Conservation (phyloP, 2,329 filamentous ascomycete genomes). For the Huntiella decipiens region DNA sequence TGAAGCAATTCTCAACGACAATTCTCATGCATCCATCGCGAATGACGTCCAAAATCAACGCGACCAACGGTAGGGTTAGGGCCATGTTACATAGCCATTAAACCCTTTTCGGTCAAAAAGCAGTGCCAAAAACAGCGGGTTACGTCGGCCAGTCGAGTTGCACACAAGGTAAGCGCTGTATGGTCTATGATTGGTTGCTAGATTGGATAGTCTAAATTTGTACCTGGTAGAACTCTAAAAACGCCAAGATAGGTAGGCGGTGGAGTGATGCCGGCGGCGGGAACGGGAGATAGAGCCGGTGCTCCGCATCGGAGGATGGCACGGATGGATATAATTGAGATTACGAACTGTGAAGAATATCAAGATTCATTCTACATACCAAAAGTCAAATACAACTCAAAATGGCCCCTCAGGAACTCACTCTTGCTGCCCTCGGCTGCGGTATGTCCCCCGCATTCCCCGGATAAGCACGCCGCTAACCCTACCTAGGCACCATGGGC, state of each 20-base stretch:
- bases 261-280: too few species aligned
- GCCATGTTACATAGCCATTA: background rate
- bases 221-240: too few species aligned
- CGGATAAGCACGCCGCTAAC: conserved; percentile 4
- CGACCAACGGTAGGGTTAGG: background rate
- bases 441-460: conserved; percentile 26
- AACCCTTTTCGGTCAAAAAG: background rate
- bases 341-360: too few species aligned
- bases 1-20: background rate
- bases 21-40: background rate
- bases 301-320: conserved; percentile 9
- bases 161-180: background rate
- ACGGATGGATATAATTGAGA: too few species aligned
- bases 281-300: background rate
- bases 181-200: background rate
- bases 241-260: conserved; percentile 3
- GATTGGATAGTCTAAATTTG: too few species aligned
- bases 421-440: conserved; percentile 64
- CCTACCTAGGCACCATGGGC: conserved; percentile 53
- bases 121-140: conserved; percentile 1
- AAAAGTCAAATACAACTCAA: background rate
- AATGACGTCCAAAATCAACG: background rate
- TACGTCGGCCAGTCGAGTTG: conserved; percentile 3
- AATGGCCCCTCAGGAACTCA: conserved; percentile 28
- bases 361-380: background rate